Conservation (phyloP, 1,139 yeast genomes). For the Yamadazyma atmosphaerica region DNA sequence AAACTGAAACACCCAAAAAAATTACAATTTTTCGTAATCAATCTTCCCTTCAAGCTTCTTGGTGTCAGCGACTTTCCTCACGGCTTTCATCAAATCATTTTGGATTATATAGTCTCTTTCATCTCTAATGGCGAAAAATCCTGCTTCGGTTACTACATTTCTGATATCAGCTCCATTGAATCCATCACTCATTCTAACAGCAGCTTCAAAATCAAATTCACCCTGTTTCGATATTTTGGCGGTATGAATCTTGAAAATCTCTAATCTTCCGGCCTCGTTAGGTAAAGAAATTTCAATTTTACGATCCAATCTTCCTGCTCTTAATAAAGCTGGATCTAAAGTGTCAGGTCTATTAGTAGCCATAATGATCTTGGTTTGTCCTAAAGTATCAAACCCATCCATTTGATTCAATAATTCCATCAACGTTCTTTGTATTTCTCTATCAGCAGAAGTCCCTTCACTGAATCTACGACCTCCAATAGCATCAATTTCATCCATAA, state of each 20-base stretch:
- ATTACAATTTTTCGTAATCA: constrained; percentile 84
- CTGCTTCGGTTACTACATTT: constrained; percentile 98
- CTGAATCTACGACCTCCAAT: constrained; percentile 98
- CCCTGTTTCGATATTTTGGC: constrained; percentile 86
- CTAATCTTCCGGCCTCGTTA: constrained; percentile 93
- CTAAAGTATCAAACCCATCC: constrained; percentile 98
- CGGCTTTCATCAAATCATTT: constrained; percentile 96
- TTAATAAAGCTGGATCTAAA: constrained; percentile 94
- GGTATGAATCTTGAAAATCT: constrained; percentile 93
- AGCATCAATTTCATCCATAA: constrained; percentile 99
- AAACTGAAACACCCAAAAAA: neutral
- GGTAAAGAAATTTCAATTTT: constrained; percentile 96
- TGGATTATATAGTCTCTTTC: constrained; percentile 94
- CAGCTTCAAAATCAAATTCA: constrained; percentile 95
- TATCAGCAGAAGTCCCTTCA: constrained; percentile 98
- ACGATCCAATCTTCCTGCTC: constrained; percentile 98
- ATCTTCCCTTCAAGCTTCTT: constrained; percentile 96
- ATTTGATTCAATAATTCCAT: constrained; percentile 97
- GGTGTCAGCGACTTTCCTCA: constrained; percentile 93
- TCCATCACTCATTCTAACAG: constrained; percentile 97
- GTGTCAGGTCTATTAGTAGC: constrained; percentile 99
- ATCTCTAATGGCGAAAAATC: constrained; percentile 96
- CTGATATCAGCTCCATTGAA: constrained; percentile 99
- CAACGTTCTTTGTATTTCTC: constrained; percentile 97
- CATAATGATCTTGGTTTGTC: constrained; percentile 98